Evolutionary conservation across 139 green algal species (phyloP), one percentile per base, ranked within the genome.

Genomic region (Prasinococcaceae sp.): DNA sequence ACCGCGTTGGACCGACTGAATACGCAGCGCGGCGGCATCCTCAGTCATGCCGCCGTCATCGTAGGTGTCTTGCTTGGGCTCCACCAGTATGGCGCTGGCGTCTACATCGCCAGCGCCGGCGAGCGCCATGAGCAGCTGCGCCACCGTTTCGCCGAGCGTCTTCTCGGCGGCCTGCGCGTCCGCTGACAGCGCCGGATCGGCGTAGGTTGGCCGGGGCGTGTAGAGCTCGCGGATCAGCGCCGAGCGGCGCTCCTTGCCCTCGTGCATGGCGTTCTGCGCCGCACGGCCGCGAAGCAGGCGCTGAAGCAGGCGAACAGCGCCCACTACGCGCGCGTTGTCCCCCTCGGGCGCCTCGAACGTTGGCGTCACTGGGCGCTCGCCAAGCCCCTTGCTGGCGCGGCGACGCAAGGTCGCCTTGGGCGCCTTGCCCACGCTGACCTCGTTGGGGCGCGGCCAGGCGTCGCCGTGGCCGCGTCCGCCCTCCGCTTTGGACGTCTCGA

Each of bases 211-310:
- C 40, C 16, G 12, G 8, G 58, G 37, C 30, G 53, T 37, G n/a
- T 72, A 47, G 17, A 44, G 23, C 55, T 77, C 65, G 28, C 62
- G 26, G 25, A 88, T 75, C 8, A 88, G 71, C 35, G 76, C 73
- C 56, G 69, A 33, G 17, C 65, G 68, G 32, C 59, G 50, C 28
- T 54, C 42, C 58, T 76, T 74, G 49, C 69, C 76, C 50, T 77
- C 71, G 41, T 72, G 82, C 74, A 86, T 82, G 6, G 62, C 30
- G 50, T 79, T 84, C 75, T 90, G 81, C 19, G 65, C 73, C n/a
- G 81, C 81, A 4, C 81, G 73, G 6, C 81, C 81, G 0, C 81
- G 63, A 60, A 90, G 66, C 51, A 90, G 61, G 9, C 79, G 66
- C 70, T 90, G 80, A 55, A 88, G 72, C 63, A 89, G 59, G 42